phyloP scores from a whole-genome alignment of 2,329 filamentous ascomycete species.

The Ascochyta fabae region DNA sequence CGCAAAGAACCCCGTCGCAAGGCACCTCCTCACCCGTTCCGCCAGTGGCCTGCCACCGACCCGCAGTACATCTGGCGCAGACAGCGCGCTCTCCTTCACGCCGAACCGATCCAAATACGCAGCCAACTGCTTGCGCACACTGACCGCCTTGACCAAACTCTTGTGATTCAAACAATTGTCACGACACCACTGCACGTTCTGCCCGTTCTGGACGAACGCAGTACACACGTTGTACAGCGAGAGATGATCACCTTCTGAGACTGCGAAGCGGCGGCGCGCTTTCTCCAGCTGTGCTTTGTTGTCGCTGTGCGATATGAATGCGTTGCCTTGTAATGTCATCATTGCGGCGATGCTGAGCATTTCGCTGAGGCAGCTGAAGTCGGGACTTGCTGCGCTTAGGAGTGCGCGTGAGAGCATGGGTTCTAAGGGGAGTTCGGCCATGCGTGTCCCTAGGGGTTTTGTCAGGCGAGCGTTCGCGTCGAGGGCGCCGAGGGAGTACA shows the following conservation, averaged over 20 bases:
- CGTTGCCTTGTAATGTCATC: conserved; percentile 81
- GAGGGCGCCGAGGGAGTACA: conserved; percentile 85
- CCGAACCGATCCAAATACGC: conserved; percentile 87
- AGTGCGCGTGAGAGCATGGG: conserved; percentile 95
- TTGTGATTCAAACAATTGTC: conserved; percentile 89
- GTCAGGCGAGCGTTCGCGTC: conserved; percentile 92
- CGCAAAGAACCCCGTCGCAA: conserved; percentile 90
- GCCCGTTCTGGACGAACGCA: conserved; percentile 81
- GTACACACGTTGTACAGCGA: conserved; percentile 94
- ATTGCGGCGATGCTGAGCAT: conserved; percentile 93
- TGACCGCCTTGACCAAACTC: conserved; percentile 79
- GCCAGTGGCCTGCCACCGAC: conserved; percentile 59
- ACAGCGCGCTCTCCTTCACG: conserved; percentile 62
- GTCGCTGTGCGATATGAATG: conserved; percentile 83
- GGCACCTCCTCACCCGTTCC: conserved; percentile 81
- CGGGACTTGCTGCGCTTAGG: conserved; percentile 66
- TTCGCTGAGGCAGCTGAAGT: conserved; percentile 81
- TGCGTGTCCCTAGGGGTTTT: conserved; percentile 81
- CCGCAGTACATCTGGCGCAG: conserved; percentile 45
- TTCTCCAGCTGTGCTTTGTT: conserved; percentile 78
- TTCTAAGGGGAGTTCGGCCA: conserved; percentile 92
- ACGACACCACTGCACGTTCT: conserved; percentile 83
- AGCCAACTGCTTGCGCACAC: conserved; percentile 83
- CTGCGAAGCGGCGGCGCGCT: conserved; percentile 81
- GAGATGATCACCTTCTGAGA: conserved; percentile 91